Conservation (phyloP, 768 basidiomycete species). For the Boletus barrowsii region DNA sequence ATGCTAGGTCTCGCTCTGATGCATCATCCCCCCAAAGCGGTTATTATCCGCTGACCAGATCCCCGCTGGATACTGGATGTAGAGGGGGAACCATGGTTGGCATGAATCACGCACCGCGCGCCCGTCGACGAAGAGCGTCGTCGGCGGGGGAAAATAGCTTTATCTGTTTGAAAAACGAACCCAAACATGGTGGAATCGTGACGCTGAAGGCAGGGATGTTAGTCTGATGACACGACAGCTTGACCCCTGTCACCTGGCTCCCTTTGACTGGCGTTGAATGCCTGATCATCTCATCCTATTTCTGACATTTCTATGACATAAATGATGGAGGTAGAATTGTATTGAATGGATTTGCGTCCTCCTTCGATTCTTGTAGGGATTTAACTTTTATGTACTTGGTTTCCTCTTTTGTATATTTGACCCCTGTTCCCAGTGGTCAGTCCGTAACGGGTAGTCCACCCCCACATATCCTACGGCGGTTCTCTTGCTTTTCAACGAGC, state of each 20-base stretch:
- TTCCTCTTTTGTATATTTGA: too few species aligned
- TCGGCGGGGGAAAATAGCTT: constrained; percentile 42
- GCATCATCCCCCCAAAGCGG: constrained; percentile 15
- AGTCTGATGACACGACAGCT: neutral
- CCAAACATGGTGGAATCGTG: neutral
- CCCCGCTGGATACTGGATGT: constrained; percentile 4
- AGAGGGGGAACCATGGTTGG: neutral
- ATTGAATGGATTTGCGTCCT: neutral
- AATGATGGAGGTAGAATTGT: constrained; percentile 1
- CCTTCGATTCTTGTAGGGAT: neutral
- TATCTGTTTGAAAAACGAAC: neutral
- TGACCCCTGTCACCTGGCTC: too few species aligned
- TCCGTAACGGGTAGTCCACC: constrained; percentile 2
- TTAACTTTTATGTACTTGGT: too few species aligned
- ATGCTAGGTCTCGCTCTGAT: constrained; percentile 24
- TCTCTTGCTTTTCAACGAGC: neutral
- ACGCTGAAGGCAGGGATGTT: neutral
- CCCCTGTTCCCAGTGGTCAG: neutral
- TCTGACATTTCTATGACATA: neutral
- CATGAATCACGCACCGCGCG: constrained; percentile 10
- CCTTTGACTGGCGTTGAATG: too few species aligned
- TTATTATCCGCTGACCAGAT: constrained; percentile 10
- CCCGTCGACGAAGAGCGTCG: constrained; percentile 43
- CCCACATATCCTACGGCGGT: neutral
- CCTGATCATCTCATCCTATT: neutral